phyloP scores from a whole-genome alignment of 306 rosid genomes.

The Gastrolobium bilobum region DNA sequence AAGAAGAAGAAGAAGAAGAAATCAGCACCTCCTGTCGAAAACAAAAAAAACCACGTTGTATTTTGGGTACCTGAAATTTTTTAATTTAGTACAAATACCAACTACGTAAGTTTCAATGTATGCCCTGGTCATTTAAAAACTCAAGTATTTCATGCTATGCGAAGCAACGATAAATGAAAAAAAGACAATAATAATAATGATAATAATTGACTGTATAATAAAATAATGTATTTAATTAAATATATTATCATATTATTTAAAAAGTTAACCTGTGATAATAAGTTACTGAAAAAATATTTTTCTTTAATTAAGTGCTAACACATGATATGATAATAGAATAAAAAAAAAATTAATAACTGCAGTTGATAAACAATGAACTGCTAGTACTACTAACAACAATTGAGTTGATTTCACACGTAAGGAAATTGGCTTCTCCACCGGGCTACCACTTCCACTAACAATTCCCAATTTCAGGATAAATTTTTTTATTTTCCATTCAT shows the following conservation, averaged over 20 bases:
- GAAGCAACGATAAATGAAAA: not conserved
- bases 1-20: not conserved
- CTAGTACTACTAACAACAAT: not conserved
- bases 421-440: conserved; percentile 42
- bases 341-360: not conserved
- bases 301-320: not conserved
- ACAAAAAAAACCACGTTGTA: conserved; percentile 43
- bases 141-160: not conserved
- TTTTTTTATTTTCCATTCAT: conserved; percentile 53
- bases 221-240: conserved; percentile 1
- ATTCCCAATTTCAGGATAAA: conserved; percentile 54
- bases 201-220: not conserved
- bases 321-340: not conserved
- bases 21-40: conserved; percentile 32
- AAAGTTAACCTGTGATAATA: not conserved
- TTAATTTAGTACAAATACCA: conserved; percentile 10
- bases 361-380: not conserved
- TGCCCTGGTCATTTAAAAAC: conserved; percentile 44
- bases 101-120: conserved; percentile 22
- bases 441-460: conserved; percentile 55
- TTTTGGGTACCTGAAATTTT: conserved; percentile 1
- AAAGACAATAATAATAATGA: not conserved
- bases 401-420: conserved; percentile 31
- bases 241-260: not conserved
- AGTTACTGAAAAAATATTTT: not conserved